A percentile compares a stretch with the other conserved stretches of the same genome.
These are phyloP conservation scores for Mycena sp. DNA, from an alignment of 1,284 basidiomycete genomes.

Conservation along the genomic window DNA sequence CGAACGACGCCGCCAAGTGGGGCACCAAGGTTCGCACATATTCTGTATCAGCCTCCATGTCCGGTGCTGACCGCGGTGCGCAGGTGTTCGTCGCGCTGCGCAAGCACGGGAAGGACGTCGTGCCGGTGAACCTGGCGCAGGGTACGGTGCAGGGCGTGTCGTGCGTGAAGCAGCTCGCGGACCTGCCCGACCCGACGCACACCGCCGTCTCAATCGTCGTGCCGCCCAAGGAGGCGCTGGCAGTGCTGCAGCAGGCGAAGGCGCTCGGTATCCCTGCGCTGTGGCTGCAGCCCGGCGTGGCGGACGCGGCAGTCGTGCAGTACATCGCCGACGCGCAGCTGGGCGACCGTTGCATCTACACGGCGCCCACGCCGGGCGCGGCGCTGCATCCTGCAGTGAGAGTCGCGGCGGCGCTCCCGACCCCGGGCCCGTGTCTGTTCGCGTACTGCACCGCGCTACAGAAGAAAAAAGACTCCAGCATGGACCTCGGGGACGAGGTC, in stretches of 20 bases:
- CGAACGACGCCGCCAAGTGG: no score
- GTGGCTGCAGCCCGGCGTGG: constrained; percentile 90
- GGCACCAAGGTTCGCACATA: no score
- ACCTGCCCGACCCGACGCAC: constrained; percentile 69
- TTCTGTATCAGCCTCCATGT: no score
- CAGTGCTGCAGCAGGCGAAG: constrained; percentile 71
- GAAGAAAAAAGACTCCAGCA: neutral
- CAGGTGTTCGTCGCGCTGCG: constrained; percentile 54
- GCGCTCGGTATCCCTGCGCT: constrained; percentile 69
- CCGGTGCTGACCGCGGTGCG: no score
- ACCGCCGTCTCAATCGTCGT: neutral
- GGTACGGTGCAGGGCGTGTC: constrained; percentile 67
- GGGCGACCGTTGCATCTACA: no score
- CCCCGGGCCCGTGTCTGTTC: no score
- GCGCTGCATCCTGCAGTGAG: no score
- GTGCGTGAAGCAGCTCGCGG: constrained; percentile 61
- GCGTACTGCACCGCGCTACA: no score
- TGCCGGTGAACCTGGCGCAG: constrained; percentile 71
- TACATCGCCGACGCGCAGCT: no score
- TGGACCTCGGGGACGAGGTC: constrained; percentile 12
- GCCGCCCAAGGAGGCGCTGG: constrained; percentile 65
- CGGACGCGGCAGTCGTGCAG: constrained; percentile 60
- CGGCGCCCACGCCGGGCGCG: no score
- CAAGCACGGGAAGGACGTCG: constrained; percentile 66
- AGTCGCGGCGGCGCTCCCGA: no score